phyloP scores from a whole-genome alignment of 768 basidiomycete genomes.

The Termitomyces sp. region DNA sequence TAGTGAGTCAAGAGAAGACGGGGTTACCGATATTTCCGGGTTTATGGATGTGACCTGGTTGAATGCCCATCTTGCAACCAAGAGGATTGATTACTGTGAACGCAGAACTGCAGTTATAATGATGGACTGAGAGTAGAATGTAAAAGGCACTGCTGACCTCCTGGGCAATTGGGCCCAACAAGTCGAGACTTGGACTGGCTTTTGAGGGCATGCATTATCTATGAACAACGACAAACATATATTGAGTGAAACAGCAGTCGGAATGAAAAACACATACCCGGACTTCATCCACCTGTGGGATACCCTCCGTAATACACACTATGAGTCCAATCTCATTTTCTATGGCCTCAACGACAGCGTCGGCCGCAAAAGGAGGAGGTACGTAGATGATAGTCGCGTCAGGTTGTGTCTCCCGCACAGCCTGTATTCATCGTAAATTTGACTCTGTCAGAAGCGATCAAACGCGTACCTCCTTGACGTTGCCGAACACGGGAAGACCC shows the following conservation, averaged over 20 bases:
- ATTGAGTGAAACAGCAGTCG: not conserved
- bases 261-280: slow-evolving; percentile 43
- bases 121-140: not conserved
- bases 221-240: not conserved
- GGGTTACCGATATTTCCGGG: slow-evolving; percentile 86
- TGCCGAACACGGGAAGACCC: slow-evolving; percentile 90
- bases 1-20: not conserved
- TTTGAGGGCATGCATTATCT: slow-evolving; percentile 93
- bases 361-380: slow-evolving; percentile 92
- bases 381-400: slow-evolving; percentile 98
- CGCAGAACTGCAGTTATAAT: not conserved
- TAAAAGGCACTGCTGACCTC: slow-evolving; percentile 31
- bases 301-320: slow-evolving; percentile 98
- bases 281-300: slow-evolving; percentile 96
- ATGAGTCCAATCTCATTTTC: slow-evolving; percentile 97
- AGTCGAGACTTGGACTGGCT: slow-evolving; percentile 92
- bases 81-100: slow-evolving; percentile 81
- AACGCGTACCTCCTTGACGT: slow-evolving; percentile 74
- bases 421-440: slow-evolving; percentile 37
- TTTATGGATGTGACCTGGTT: slow-evolving; percentile 94
- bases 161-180: slow-evolving; percentile 98
- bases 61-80: slow-evolving; percentile 99
- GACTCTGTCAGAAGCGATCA: not conserved
- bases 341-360: slow-evolving; percentile 98
- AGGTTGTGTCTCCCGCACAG: slow-evolving; percentile 78